A percentile compares a stretch with the other conserved stretches of the same genome.
phyloP scores from a whole-genome alignment of 2,329 filamentous ascomycete species.

The Phialophora macrospora region DNA sequence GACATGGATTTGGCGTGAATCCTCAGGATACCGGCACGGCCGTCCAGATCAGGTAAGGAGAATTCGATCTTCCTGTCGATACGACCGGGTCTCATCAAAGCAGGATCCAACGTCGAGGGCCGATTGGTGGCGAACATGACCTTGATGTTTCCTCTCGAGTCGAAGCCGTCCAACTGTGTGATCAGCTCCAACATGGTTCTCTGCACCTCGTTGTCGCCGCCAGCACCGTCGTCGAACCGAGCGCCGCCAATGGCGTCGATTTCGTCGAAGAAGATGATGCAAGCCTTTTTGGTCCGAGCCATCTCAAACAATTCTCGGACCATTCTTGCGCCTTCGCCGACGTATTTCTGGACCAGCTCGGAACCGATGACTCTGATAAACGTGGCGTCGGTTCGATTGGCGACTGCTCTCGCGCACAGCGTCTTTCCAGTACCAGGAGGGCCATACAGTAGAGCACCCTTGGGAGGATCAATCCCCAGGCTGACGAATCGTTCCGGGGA shows the following conservation, averaged over 20 bases:
- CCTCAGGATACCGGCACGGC: constrained; percentile 93
- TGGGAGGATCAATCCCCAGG: constrained; percentile 97
- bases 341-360: constrained; percentile 98
- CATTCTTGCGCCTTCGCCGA: constrained; percentile 97
- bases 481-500: constrained; percentile 97
- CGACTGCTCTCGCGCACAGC: constrained; percentile 93
- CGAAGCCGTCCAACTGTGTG: constrained; percentile 95
- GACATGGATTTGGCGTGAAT: constrained; percentile 76
- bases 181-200: constrained; percentile 98
- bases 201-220: constrained; percentile 97
- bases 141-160: constrained; percentile 96
- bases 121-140: constrained; percentile 99
- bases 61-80: constrained; percentile 99
- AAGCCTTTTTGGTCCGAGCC: constrained; percentile 98
- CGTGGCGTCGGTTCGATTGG: constrained; percentile 96
- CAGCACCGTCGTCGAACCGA: constrained; percentile 93
- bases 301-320: constrained; percentile 98
- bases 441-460: constrained; percentile 94
- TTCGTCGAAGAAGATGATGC: constrained; percentile 99
- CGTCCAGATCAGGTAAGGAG: constrained; percentile 93
- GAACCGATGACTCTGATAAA: constrained; percentile 99
- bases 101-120: constrained; percentile 93
- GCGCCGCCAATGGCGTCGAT: constrained; percentile 95
- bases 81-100: constrained; percentile 78
- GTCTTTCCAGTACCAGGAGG: constrained; percentile 99